Base-by-base conservation (phyloP, 1,139 yeast genomes). In the Kodamaea ohmeri region DNA sequence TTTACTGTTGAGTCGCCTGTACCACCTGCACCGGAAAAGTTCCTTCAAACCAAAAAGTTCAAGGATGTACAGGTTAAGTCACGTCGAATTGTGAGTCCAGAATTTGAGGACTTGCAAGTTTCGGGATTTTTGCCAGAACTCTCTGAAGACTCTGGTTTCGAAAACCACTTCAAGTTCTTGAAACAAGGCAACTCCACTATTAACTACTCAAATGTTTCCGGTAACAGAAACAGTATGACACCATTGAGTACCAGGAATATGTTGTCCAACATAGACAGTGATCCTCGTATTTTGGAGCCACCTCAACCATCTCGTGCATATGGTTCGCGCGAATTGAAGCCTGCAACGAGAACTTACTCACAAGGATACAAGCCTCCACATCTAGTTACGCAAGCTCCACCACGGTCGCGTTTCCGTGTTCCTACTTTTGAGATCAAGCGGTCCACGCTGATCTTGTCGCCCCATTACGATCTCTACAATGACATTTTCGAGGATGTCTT, bases 121-220 rank as follows among this genome's bases (percentile, higher is more conserved):
- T 59, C 71, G 2, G 67, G 61, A 7, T 69, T 67, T 41, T 60
- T 71, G 41, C 76, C 77, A 2, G 76, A 72, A 43, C 44, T 71
- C 31, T 68, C 76, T 0, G 66, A 67, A 34, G 76, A 69, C 45
- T 71, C 76, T n/a, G 76, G 73, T 1, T 66, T 72, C 46, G 73
- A 61, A 28, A 56, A 55, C 38, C 68, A 65, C 38, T 66, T 72
- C 49, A 58, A 54, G 32, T 55, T 61, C 37, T 47, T 61, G 32
- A 51, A 50, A 24, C 50, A 47, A 14, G 55, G 51, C 7, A 52
- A 49, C 25, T 46, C 53, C 1, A 33, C 47, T 7, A 37, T 48
- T 28, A 51, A 51, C 34, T 49, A 52, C 32, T 48, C 58, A 4
- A 55, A 47, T 33, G 50, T 45, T 25, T 41, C 50, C 8, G 58